A percentile compares a stretch with the other conserved stretches of the same genome.
Evolutionary conservation across 352 stramenopile genomes (phyloP).

Genomic region (Globisporangium parvum): DNA sequence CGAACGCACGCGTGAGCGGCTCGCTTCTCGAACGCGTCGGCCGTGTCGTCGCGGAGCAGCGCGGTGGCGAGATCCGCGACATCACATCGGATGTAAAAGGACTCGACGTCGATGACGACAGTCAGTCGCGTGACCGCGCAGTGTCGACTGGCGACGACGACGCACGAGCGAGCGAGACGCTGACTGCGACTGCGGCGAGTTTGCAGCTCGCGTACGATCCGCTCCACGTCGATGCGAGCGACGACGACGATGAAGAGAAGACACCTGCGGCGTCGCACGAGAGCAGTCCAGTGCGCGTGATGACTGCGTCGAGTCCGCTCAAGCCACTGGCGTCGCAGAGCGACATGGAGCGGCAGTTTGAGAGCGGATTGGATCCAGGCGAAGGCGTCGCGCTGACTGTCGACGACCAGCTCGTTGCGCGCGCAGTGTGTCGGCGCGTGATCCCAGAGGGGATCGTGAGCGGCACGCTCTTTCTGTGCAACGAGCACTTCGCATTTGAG

Average conservation of each 20-base stretch:
- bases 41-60: constrained; percentile 61
- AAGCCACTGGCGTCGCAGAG: constrained; percentile 17
- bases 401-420: constrained; percentile 60
- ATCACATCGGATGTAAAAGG: constrained; percentile 51
- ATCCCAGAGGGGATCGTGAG: constrained; percentile 67
- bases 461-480: constrained; percentile 57
- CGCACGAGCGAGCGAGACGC: no score
- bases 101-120: constrained; percentile 14
- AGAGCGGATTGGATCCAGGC: constrained; percentile 64
- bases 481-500: constrained; percentile 64
- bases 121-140: neutral
- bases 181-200: neutral
- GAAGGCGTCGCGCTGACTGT: constrained; percentile 46
- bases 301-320: neutral
- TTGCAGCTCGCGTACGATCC: constrained; percentile 7
- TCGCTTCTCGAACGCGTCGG: constrained; percentile 63
- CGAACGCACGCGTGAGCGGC: constrained; percentile 21
- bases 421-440: constrained; percentile 61
- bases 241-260: constrained; percentile 12
- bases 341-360: constrained; percentile 26
- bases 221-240: neutral
- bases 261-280: constrained; percentile 2
- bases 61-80: constrained; percentile 71
- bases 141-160: no score
- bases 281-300: constrained; percentile 1